A percentile compares a stretch with the other conserved stretches of the same genome.
Evolutionary conservation across 2,329 filamentous ascomycete species (phyloP).

Genomic region (Fusarium globosum): DNA sequence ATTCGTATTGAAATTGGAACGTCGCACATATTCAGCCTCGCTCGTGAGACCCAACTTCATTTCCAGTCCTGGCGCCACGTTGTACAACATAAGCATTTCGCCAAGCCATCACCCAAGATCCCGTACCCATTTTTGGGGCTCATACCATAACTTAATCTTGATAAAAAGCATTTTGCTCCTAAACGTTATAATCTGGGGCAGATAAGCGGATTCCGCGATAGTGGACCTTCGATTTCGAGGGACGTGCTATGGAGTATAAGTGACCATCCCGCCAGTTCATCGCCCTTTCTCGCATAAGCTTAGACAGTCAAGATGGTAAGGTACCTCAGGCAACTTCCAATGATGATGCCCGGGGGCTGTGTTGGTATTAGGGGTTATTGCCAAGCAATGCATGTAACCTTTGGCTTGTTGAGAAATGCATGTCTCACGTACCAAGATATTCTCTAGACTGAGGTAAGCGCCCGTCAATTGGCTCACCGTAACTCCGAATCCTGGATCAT

Average conservation of each 20-base stretch:
- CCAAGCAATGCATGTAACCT: conserved; percentile 4
- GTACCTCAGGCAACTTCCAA: neutral
- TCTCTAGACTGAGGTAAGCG: neutral
- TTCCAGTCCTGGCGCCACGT: neutral
- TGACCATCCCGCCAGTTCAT: neutral
- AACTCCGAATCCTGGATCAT: neutral
- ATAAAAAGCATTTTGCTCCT: neutral
- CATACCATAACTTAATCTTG: neutral
- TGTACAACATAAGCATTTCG: neutral
- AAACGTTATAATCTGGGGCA: neutral
- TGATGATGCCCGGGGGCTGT: neutral
- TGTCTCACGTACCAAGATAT: neutral
- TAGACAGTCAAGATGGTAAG: no score
- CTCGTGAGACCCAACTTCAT: neutral
- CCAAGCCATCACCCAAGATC: neutral
- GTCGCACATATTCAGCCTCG: neutral
- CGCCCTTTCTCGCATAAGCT: neutral
- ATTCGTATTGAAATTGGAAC: neutral
- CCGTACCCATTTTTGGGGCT: neutral
- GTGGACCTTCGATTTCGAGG: neutral
- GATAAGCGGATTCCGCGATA: neutral
- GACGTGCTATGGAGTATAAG: neutral
- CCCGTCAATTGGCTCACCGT: neutral
- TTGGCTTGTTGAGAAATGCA: neutral
- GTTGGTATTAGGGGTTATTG: neutral